These are phyloP conservation scores for Monosporascus sp. DNA, from an alignment of 2,329 filamentous ascomycete species.

Conservation along the genomic window DNA sequence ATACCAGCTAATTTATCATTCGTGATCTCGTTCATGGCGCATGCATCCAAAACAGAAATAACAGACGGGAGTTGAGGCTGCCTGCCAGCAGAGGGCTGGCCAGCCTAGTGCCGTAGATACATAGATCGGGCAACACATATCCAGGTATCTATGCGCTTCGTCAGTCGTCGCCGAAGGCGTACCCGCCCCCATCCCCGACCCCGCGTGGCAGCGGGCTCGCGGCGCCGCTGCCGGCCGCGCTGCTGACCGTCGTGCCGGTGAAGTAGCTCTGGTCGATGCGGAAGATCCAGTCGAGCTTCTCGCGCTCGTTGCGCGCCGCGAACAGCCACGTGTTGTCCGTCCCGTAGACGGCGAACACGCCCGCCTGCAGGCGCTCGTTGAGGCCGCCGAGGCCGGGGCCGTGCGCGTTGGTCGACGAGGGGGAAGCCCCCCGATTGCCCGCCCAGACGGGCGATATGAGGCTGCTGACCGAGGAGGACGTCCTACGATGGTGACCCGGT, in stretches of 20 bases:
- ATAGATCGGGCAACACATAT: neutral
- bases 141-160: neutral
- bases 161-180: neutral
- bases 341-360: constrained; percentile 91
- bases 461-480: constrained; percentile 37
- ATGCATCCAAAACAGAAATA: neutral
- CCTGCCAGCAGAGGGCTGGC: neutral
- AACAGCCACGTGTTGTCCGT: constrained; percentile 95
- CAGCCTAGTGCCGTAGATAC: neutral
- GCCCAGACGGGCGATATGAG: constrained; percentile 53
- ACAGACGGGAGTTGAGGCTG: neutral
- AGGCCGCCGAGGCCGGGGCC: constrained; percentile 45
- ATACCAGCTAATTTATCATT: neutral
- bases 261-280: constrained; percentile 79
- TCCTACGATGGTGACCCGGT: constrained; percentile 40
- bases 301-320: constrained; percentile 77
- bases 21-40: neutral
- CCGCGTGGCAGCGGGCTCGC: constrained; percentile 10
- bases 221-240: constrained; percentile 31
- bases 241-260: constrained; percentile 25
- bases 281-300: constrained; percentile 97
- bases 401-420: constrained; percentile 18
- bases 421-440: constrained; percentile 31
- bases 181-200: neutral
- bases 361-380: constrained; percentile 55